Evolutionary conservation across 2,329 filamentous ascomycete genomes (phyloP), one percentile per base, ranked within the genome.

Genomic region (Cercospora zeae-maydis): DNA sequence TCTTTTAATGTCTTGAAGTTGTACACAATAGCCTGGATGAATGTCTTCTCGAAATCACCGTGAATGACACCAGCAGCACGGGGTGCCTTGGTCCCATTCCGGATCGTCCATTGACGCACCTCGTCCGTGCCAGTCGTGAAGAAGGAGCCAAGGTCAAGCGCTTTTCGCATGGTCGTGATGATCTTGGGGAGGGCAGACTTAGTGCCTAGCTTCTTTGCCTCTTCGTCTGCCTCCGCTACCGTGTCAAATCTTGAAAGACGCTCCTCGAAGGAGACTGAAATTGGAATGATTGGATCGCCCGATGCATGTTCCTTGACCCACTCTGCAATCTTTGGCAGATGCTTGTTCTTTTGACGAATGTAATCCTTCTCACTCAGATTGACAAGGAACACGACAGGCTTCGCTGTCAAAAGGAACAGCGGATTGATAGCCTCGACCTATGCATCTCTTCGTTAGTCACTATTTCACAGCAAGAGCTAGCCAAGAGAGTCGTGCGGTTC

Each of bases 291-390:
- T 57, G 93, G 91, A 75, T 97, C 93, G 62, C 92, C 92, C 58
- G 87, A 78, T 5, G 93, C 91, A 77, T 99, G 85, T 76, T 90
- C 86, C 82, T 98, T 96, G 78, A 97, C 88, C 95, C 95, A 99
- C 76, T 95, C 90, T 64, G 90, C 91, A 70, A 98, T 88, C 82
- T 93, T 95, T 70, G 90, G 86, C 61, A 99, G 86, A 81, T 99
- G 88, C 88, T 99, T 99, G 86, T 99, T 99, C 89, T 98, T 99
- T 83, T 98, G 95, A 74, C 95, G 90, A 75, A 97, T 88, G 78
- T 93, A 99, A 79, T 99, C 95, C 79, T 88, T 93, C 82, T 99
- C 96, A 67, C 92, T 96, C 66, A 99, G 82, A 82, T 99, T 99
- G 81, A 98, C 91, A 47, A 99, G 85, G 82, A 92, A 98, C 70